A percentile compares a stretch with the other conserved stretches of the same genome.
These are phyloP conservation scores for Colletotrichum sp. DNA, from an alignment of 2,329 filamentous ascomycete genomes.

Conservation along the genomic window DNA sequence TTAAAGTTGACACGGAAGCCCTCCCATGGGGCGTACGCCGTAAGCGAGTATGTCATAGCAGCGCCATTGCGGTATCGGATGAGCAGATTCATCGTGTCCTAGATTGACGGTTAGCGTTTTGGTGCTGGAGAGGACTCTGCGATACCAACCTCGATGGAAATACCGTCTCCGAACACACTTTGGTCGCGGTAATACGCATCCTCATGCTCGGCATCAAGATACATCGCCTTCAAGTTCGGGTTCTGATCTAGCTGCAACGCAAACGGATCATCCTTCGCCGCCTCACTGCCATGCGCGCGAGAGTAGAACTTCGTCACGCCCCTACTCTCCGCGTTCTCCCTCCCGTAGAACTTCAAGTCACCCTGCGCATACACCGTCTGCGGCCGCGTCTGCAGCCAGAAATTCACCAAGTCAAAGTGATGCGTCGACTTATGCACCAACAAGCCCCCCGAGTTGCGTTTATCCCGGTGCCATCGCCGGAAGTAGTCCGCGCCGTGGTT, in stretches of 20 bases:
- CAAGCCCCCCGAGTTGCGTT: conserved; percentile 51
- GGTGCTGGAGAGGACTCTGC: fast-evolving
- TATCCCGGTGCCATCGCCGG: conserved; percentile 55
- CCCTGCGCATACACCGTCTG: conserved; percentile 50
- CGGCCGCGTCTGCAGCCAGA: conserved; percentile 49
- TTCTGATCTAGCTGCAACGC: conserved; percentile 60
- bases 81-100: conserved; percentile 65
- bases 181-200: conserved; percentile 67
- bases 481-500: conserved; percentile 55
- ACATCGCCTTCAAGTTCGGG: conserved; percentile 60
- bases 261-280: conserved; percentile 60
- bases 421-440: conserved; percentile 56
- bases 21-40: conserved; percentile 68
- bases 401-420: conserved; percentile 57
- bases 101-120: fast-evolving
- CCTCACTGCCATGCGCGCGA: conserved; percentile 54
- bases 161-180: conserved; percentile 66
- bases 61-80: conserved; percentile 62
- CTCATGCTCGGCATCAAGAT: conserved; percentile 67
- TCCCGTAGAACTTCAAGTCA: conserved; percentile 52
- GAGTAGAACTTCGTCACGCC: conserved; percentile 57
- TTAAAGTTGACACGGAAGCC: conserved; percentile 64
- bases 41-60: conserved; percentile 63
- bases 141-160: conserved; percentile 56
- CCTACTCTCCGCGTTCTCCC: conserved; percentile 49